Conservation (phyloP, 2,329 filamentous ascomycete genomes). For the Colletotrichum cereale region DNA sequence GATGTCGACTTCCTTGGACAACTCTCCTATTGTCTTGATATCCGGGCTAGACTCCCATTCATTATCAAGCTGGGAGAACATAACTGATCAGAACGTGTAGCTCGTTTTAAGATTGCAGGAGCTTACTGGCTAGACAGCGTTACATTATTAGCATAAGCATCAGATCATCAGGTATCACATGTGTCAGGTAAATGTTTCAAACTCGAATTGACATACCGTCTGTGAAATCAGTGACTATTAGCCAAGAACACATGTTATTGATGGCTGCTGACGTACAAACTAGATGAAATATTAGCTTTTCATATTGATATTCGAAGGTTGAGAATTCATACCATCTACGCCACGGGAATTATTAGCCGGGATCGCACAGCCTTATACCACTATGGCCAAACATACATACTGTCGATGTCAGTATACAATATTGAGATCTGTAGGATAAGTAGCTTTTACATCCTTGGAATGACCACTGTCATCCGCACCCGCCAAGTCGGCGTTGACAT, state of each 20-base stretch:
- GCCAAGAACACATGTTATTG: not conserved
- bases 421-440: not conserved
- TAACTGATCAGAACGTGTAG: not conserved
- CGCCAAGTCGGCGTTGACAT: accelerated
- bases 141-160: not conserved
- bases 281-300: not conserved
- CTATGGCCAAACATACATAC: not conserved
- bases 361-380: not conserved
- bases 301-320: not conserved
- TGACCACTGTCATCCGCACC: not conserved
- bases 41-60: constrained; percentile 12
- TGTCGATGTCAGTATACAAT: not conserved
- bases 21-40: not conserved
- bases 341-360: not conserved
- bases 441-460: not conserved
- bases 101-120: not conserved
- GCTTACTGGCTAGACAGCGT: not conserved
- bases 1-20: not conserved
- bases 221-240: not conserved
- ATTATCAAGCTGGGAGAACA: not conserved
- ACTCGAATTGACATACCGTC: not conserved
- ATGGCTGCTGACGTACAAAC: not conserved
- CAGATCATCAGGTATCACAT: not conserved
- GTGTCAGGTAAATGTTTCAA: not conserved
- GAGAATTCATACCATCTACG: not conserved